Conservation (phyloP, 2,329 filamentous ascomycete genomes). For the Aspergillus eucalypticola region DNA sequence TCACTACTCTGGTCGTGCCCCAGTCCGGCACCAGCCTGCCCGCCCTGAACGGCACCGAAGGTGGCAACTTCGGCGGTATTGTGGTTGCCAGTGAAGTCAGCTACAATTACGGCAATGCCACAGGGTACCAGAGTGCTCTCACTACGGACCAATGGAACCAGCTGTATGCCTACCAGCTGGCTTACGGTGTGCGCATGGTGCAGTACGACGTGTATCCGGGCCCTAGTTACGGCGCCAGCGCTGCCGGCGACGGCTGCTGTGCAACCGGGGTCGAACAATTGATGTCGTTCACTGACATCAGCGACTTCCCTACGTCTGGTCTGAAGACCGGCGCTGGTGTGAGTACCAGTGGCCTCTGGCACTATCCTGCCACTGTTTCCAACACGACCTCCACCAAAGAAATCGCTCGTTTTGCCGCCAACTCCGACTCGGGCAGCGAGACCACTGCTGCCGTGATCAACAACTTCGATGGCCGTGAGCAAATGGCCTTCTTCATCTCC, state of each 20-base stretch:
- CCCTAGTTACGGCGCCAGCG: conserved; percentile 49
- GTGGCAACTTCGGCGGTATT: conserved; percentile 62
- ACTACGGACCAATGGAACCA: conserved; percentile 58
- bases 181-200: conserved; percentile 62
- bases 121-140: conserved; percentile 54
- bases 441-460: conserved; percentile 62
- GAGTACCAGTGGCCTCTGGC: conserved; percentile 56
- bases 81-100: conserved; percentile 56
- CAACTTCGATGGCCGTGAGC: conserved; percentile 57
- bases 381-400: conserved; percentile 56
- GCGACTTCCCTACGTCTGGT: conserved; percentile 57
- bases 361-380: conserved; percentile 59
- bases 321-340: conserved; percentile 53
- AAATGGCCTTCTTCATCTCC: conserved; percentile 63
- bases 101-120: conserved; percentile 51
- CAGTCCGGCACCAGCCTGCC: conserved; percentile 55
- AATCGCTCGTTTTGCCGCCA: conserved; percentile 56
- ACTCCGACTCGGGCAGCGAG: conserved; percentile 39
- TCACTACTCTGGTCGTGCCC: conserved; percentile 57
- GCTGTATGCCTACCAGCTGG: conserved; percentile 59
- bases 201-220: conserved; percentile 60
- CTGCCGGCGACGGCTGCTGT: conserved; percentile 50
- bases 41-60: conserved; percentile 49
- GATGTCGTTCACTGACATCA: conserved; percentile 56
- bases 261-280: conserved; percentile 51